Evolutionary conservation across 768 basidiomycete species (phyloP).

Genomic region (Terana coerulea): DNA sequence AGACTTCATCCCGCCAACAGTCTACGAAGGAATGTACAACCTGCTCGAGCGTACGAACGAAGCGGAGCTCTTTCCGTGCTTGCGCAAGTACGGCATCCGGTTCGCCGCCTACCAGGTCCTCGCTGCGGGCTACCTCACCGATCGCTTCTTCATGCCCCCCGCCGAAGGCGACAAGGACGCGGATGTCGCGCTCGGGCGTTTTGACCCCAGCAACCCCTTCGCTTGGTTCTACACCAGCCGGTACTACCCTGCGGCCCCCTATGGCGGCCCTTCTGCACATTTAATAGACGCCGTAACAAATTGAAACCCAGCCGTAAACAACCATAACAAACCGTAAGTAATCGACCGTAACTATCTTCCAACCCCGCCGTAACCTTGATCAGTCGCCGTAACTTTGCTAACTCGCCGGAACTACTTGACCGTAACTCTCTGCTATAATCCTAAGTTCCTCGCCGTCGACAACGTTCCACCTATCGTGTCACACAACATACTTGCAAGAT

Average conservation of each 20-base stretch:
- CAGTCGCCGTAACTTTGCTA: too few species aligned
- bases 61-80: slow-evolving; percentile 50
- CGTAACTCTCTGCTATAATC: too few species aligned
- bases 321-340: too few species aligned
- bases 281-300: too few species aligned
- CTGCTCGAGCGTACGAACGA: slow-evolving; percentile 31
- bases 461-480: too few species aligned
- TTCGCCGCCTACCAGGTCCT: slow-evolving; percentile 57
- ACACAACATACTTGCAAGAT: too few species aligned
- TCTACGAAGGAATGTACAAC: slow-evolving; percentile 3
- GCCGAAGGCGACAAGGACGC: slow-evolving; percentile 33
- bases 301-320: too few species aligned
- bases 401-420: too few species aligned
- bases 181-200: slow-evolving; percentile 24
- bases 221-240: slow-evolving; percentile 15
- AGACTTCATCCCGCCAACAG: background rate
- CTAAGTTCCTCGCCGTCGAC: too few species aligned
- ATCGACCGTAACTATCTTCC: too few species aligned
- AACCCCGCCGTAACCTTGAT: too few species aligned
- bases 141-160: slow-evolving; percentile 39
- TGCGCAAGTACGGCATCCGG: slow-evolving; percentile 52
- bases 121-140: slow-evolving; percentile 57
- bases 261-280: too few species aligned
- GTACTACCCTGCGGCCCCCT: background rate
- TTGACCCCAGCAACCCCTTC: slow-evolving; percentile 39